Percentiles rank a stretch among this genome's conserved stretches.
Evolutionary conservation across 192 early-diverging fungal genomes (phyloP).

Genomic region (Borealophlyctis nickersoniae): DNA sequence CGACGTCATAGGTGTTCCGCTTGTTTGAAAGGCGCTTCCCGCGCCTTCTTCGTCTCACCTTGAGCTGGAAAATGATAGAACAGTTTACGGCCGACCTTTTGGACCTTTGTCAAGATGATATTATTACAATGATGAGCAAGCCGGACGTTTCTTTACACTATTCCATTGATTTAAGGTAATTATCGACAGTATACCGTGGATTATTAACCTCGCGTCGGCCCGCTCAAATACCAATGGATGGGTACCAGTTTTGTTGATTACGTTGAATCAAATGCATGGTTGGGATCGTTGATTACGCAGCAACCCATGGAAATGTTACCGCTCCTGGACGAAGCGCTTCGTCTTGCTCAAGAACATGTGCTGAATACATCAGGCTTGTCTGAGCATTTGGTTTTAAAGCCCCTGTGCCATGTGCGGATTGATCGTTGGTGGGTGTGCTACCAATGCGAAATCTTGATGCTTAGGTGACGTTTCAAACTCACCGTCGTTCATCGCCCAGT

Average conservation of each 20-base stretch:
- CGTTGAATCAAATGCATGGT: neutral
- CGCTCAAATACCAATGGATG: neutral
- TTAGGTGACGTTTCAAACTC: neutral
- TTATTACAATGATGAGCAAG: neutral
- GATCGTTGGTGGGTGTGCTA: neutral
- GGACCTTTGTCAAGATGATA: constrained; percentile 3
- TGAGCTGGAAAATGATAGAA: neutral
- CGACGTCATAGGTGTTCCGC: constrained; percentile 1
- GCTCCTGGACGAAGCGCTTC: constrained; percentile 7
- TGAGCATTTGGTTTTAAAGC: constrained; percentile 28
- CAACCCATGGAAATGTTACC: constrained; percentile 6
- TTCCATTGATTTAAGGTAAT: neutral
- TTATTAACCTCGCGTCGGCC: neutral
- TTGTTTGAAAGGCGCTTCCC: neutral
- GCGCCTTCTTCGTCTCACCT: neutral
- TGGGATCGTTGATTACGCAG: neutral
- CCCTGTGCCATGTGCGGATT: constrained; percentile 10
- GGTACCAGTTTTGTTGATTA: neutral
- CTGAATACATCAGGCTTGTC: neutral
- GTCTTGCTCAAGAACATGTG: constrained; percentile 8
- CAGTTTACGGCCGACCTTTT: neutral
- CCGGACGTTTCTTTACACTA: constrained; percentile 4
- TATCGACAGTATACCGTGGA: neutral
- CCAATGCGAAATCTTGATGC: too few relatives aligned
- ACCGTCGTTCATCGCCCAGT: constrained; percentile 32